Conservation (phyloP, 2,329 filamentous ascomycete genomes). For the Phialocephala sp. region DNA sequence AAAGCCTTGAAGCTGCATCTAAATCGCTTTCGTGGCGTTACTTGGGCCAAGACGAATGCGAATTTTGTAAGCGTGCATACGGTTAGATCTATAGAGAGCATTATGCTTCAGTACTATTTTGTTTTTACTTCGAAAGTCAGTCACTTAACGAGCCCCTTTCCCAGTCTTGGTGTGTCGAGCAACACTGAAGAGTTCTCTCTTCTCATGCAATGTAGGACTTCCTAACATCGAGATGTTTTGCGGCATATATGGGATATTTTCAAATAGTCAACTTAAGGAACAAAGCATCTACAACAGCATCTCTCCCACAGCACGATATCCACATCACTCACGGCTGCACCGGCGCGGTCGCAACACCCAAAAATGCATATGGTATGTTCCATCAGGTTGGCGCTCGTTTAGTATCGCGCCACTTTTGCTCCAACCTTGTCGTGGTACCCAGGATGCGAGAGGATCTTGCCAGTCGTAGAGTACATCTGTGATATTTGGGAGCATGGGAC, state of each 20-base stretch:
- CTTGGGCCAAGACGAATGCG: not conserved
- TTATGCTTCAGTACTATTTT: not conserved
- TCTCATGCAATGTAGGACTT: no score
- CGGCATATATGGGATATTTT: no score
- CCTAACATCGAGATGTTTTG: no score
- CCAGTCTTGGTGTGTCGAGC: not conserved
- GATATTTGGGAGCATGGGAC: conserved; percentile 39
- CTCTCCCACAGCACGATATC: not conserved
- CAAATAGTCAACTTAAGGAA: no score
- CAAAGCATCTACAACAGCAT: not conserved
- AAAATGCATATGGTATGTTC: conserved; percentile 45
- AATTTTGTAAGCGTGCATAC: not conserved
- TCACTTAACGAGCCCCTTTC: not conserved
- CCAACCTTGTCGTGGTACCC: conserved; percentile 24
- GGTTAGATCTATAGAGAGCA: not conserved
- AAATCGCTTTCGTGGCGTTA: not conserved
- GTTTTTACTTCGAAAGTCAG: not conserved
- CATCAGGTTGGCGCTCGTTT: conserved; percentile 40
- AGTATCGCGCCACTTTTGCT: conserved; percentile 41
- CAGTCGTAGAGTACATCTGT: conserved; percentile 34
- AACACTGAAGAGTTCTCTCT: no score
- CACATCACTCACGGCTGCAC: conserved; percentile 6
- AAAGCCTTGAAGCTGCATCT: not conserved
- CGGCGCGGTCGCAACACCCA: conserved; percentile 24
- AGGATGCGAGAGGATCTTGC: conserved; percentile 29